Evolutionary conservation across 441 rosid genomes (phyloP), one percentile per base, ranked within the genome.

Genomic region (Croton laevigatus): DNA sequence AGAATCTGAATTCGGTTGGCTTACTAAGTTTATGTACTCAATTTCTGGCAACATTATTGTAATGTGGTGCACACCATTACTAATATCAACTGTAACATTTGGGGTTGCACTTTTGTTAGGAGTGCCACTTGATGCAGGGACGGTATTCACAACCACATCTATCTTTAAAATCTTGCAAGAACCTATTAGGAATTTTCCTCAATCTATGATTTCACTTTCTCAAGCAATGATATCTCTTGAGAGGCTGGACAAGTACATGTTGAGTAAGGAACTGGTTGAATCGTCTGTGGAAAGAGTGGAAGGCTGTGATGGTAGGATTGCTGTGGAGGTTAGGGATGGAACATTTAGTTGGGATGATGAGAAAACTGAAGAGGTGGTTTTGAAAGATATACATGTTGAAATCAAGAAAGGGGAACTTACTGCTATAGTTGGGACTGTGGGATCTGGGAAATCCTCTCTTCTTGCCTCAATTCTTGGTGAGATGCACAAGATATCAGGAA

Each of bases 151-250:
- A 17, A 73, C 96, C 8, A 94, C 97, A 0, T 80, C 94, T 0
- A 79, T 89, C 58, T 94, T 90, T 65, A 94, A 92, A 83, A 94
- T 94, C 72, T 80, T 94, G 84, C 97, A 92, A 77, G 99, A 90
- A 81, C 97, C 97, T 0, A 89, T 94, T 60, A 86, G 99, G 82
- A 68, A 76, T 49, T 92, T 94, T 83, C 99, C 99, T 0, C 97
- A 92, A 77, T 90, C 97, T 45, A 83, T 94, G 97, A 94, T 94
- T 75, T 83, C 97, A 13, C 81, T 94, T 72, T 94, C 99, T 0
- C 99, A 92, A 73, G 99, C 97, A 5, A 86, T 87, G 97, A 83
- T 94, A 66, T 94, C 99, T 52, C 77, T 94, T 0, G 94, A 76
- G 10, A 87, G 99, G 72, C 80, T 94, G 57, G 97, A 94, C 72